These are phyloP conservation scores for Annulohypoxylon bovei DNA, from an alignment of 495 filamentous ascomycete species.

Conservation along the genomic window DNA sequence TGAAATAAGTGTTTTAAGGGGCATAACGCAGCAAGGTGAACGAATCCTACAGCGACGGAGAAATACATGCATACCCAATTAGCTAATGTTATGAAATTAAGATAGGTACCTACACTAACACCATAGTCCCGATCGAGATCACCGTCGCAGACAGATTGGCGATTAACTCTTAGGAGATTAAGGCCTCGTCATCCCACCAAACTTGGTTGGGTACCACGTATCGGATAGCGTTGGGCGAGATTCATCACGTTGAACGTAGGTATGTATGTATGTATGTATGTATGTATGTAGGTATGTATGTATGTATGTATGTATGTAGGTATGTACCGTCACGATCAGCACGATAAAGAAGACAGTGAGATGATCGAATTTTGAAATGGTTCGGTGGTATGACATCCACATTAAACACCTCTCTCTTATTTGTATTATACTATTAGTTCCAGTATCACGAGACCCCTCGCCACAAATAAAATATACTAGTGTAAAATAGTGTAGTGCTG, in stretches of 20 bases:
- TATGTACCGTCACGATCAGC: background rate
- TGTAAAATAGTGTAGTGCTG: slow-evolving; percentile 18
- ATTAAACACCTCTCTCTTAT: slow-evolving; percentile 16
- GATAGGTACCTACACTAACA: background rate
- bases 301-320: background rate
- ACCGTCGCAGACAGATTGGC: slow-evolving; percentile 35
- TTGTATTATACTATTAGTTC: slow-evolving; percentile 11
- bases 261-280: background rate
- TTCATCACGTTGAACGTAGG: background rate
- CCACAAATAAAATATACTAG: slow-evolving; percentile 4
- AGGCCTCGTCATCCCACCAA: slow-evolving; percentile 38
- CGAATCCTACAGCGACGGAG: background rate
- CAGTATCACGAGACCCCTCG: slow-evolving; percentile 9
- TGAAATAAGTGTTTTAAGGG: slow-evolving; percentile 42
- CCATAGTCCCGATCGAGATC: slow-evolving; percentile 38
- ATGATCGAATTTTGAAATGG: background rate
- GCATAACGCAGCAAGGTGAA: slow-evolving; percentile 19
- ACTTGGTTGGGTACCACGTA: slow-evolving; percentile 23
- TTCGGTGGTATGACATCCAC: slow-evolving; percentile 13
- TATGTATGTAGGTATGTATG: background rate
- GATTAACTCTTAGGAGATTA: slow-evolving; percentile 32
- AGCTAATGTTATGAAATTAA: slow-evolving; percentile 18
- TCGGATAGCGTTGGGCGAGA: background rate
- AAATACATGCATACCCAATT: background rate
- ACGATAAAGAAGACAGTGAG: background rate